Evolutionary conservation across 805 yeast species (phyloP), one percentile per base, ranked within the genome.

Genomic region (Lachancea mirantina): DNA sequence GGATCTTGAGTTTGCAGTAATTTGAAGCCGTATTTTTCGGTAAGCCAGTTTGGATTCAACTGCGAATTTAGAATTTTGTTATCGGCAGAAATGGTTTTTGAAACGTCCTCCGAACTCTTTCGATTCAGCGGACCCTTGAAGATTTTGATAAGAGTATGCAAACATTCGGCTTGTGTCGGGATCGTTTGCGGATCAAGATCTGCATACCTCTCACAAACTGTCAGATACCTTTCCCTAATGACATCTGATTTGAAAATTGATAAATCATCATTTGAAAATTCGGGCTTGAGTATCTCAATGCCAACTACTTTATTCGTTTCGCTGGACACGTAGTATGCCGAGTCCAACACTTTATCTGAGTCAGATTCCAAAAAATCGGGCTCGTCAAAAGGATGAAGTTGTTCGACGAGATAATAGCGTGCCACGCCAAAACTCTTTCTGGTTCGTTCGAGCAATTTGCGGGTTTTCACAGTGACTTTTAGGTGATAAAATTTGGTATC

Each of bases 101-200:
- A 56, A 8, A 69, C 72, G 4, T 66, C 70, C 2, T 53, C 59
- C 2, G 68, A 59, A 2, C 50, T 55, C 15, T 68, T 52, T 6
- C 56, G 46, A 14, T 62, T 51, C 14, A 84, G 53, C 0, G 94
- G 89, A 2, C 85, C 88, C 41, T 66, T 72, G 28, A 84, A 58
- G 6, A 81, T 78, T 39, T 73, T 75, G 43, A 70, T 66, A 11
- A 84, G 47, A 0, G 84, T 78, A 30, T 63, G 61, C 14, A 81
- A 61, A 44, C 94, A 79, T 26, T 68, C 71, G 0, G 70, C 52
- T 3, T 76, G 70, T 3, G 72, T 58, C 0, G 94, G 88, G 1
- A 58, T 27, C 5, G 27, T 28, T 0, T 42, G 35, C 6, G 52
- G 35, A 43, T 52, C 43, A 22, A 54, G 26, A 30, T 50, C 45